Conservation (phyloP, 1,139 yeast genomes). For the Suhomyces ambrosiae region DNA sequence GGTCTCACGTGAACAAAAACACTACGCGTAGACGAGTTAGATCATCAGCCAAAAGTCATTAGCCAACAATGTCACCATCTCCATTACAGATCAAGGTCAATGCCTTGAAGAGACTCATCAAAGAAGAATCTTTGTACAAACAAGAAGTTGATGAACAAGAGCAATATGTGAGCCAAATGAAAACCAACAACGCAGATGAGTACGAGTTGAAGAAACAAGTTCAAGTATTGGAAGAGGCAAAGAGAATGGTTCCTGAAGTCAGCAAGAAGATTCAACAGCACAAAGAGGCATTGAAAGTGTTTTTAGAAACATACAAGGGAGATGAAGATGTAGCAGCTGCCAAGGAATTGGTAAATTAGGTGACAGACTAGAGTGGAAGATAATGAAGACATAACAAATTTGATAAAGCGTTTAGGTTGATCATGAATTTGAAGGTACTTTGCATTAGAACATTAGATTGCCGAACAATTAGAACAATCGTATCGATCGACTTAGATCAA, state of each 20-base stretch:
- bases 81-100: slow-evolving; percentile 73
- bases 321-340: slow-evolving; percentile 53
- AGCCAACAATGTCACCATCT: slow-evolving; percentile 77
- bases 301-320: slow-evolving; percentile 43
- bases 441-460: too few species aligned
- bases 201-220: slow-evolving; percentile 69
- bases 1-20: too few species aligned
- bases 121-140: slow-evolving; percentile 68
- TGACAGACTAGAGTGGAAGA: too few species aligned
- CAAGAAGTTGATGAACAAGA: slow-evolving; percentile 68
- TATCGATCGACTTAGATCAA: too few species aligned
- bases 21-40: not conserved
- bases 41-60: too few species aligned
- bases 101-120: slow-evolving; percentile 72
- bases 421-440: too few species aligned
- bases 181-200: slow-evolving; percentile 53
- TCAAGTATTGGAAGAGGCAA: slow-evolving; percentile 69
- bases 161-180: slow-evolving; percentile 47
- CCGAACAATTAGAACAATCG: too few species aligned
- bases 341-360: slow-evolving; percentile 28
- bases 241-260: slow-evolving; percentile 67
- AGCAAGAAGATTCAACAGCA: slow-evolving; percentile 54
- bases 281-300: slow-evolving; percentile 46
- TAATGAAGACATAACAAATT: too few species aligned
- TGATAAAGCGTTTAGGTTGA: too few species aligned